A percentile compares a stretch with the other conserved stretches of the same genome.
Conservation (phyloP, 345 rosid genomes). For the Camelina neglecta region DNA sequence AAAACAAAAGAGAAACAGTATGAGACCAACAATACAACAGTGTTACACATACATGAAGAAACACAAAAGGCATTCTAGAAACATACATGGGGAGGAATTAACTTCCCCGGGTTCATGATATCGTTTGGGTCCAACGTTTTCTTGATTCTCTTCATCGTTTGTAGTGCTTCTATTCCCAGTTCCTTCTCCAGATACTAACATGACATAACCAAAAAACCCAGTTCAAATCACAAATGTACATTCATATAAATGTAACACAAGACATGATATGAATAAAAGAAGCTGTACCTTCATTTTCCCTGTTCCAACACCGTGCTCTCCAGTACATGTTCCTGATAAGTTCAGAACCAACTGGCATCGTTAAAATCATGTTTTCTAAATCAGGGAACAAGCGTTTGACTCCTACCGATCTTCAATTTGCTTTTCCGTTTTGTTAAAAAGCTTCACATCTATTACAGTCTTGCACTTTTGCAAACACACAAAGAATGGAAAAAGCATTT, state of each 20-base stretch:
- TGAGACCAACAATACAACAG: conserved; percentile 13
- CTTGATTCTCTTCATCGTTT: conserved; percentile 86
- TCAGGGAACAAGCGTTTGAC: neutral
- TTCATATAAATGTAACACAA: neutral
- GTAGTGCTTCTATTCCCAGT: conserved; percentile 77
- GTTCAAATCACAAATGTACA: conserved; percentile 1
- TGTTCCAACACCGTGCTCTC: conserved; percentile 96
- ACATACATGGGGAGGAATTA: conserved; percentile 91
- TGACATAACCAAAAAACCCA: neutral
- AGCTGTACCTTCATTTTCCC: conserved; percentile 80
- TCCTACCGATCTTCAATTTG: neutral
- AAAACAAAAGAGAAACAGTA: conserved; percentile 8
- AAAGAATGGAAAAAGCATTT: conserved; percentile 17
- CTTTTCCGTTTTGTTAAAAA: neutral
- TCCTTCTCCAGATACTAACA: conserved; percentile 85
- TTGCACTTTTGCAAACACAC: conserved; percentile 69
- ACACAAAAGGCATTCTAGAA: conserved; percentile 44
- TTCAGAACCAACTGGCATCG: conserved; percentile 11
- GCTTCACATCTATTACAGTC: conserved; percentile 23
- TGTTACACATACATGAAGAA: conserved; percentile 13
- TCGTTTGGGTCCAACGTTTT: conserved; percentile 78
- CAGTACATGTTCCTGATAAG: conserved; percentile 86
- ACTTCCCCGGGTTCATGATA: conserved; percentile 96
- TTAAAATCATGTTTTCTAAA: conserved; percentile 11
- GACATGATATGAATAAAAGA: neutral